Evolutionary conservation across 495 filamentous ascomycete species (phyloP).

Genomic region (Viridothelium virens): DNA sequence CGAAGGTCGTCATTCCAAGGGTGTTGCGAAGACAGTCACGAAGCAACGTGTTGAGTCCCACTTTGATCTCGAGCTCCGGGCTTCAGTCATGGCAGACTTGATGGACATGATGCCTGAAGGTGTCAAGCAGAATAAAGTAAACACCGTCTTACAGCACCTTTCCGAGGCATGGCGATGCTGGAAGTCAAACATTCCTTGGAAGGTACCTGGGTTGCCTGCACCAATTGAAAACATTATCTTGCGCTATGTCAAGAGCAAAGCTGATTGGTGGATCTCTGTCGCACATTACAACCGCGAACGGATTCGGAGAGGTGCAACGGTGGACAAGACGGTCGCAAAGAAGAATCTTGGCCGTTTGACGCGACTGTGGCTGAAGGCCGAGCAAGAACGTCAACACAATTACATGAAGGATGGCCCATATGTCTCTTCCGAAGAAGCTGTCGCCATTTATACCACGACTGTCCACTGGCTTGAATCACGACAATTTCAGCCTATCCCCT

Average conservation of each 20-base stretch:
- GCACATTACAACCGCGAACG: slow-evolving; percentile 98
- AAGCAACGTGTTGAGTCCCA: slow-evolving; percentile 99
- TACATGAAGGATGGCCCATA: slow-evolving; percentile 99
- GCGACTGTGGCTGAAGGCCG: slow-evolving; percentile 93
- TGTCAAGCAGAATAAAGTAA: slow-evolving; percentile 99
- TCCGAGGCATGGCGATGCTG: slow-evolving; percentile 98
- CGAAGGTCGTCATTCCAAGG: slow-evolving; percentile 97
- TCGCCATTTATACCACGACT: slow-evolving; percentile 97
- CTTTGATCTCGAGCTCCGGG: slow-evolving; percentile 94
- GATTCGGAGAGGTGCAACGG: slow-evolving; percentile 90
- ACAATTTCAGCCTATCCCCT: slow-evolving; percentile 97
- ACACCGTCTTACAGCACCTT: slow-evolving; percentile 93
- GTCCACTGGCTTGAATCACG: slow-evolving; percentile 98
- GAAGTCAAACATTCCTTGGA: slow-evolving; percentile 99
- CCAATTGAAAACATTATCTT: slow-evolving; percentile 98
- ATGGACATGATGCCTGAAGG: slow-evolving; percentile 99
- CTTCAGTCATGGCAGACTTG: slow-evolving; percentile 96
- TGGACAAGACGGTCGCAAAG: slow-evolving; percentile 98
- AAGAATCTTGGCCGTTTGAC: slow-evolving; percentile 97
- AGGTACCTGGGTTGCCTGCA: slow-evolving; percentile 90
- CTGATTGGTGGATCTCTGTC: slow-evolving; percentile 99
- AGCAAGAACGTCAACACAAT: slow-evolving; percentile 98
- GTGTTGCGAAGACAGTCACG: slow-evolving; percentile 97
- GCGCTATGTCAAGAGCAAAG: slow-evolving; percentile 97
- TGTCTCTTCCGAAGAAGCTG: slow-evolving; percentile 95